Base-by-base conservation (phyloP, 2,329 filamentous ascomycete species). In the Colletotrichum sp. region DNA sequence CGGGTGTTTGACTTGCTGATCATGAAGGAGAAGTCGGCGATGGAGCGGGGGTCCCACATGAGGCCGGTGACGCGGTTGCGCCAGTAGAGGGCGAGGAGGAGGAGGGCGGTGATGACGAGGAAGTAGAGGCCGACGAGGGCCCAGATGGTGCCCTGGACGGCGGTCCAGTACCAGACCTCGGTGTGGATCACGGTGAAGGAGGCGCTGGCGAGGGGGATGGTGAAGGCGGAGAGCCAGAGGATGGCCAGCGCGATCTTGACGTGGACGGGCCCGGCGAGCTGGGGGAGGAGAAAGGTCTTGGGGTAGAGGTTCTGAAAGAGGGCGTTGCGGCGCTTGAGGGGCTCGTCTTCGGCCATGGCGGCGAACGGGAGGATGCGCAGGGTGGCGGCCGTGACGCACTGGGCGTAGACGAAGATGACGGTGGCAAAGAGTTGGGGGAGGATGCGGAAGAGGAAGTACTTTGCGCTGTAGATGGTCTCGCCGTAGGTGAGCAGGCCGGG, bases 381-480 rank as follows among this genome's bases (percentile, higher is more conserved):
- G n/a, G 96, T 90, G 5, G 96, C 92, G 2, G 90, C 89, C 79
- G 95, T 90, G 52, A 98, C 87, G 78, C 93, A 91, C 80, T 98
- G 93, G 1, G 95, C 90, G 88, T 95, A 98, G 8, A 98, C 83
- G 61, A 97, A 88, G 43, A 98, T 85, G 15, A 93, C 78, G 24
- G 92, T 92, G 0, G 93, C 95, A 16, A 98, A 82, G 0, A 98
- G 86, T 72, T 96, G 95, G 3, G 96, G 96, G 2, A 98, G 86
- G 78, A 98, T 95, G 77, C 95, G 91, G 83, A 98, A 97, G 63
- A 98, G 84, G 82, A 98, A 98, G 84, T 98, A 98, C 78, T 93
- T 90, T 10, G 89, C 89, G 66, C 93, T 93, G 76, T 94, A 94
- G 73, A 95, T 93, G 34, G 85, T 88, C 61, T 89, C 89, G 39